Evolutionary conservation across 1,139 yeast species (phyloP).

Genomic region (Casaregolazyma lundiana): DNA sequence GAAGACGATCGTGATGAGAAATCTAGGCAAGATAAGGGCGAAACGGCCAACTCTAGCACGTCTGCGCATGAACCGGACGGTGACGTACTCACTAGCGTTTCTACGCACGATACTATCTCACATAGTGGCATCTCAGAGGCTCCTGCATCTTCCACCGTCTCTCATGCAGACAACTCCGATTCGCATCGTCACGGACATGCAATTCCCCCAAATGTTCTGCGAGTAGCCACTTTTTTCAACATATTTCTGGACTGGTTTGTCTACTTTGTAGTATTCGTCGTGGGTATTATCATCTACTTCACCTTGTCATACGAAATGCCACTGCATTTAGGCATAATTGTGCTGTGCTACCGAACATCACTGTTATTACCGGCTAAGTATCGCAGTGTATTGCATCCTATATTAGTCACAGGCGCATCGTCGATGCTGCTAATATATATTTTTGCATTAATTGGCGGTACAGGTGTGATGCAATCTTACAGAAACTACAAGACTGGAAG

Average conservation of each 20-base stretch:
- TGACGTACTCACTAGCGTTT: no score
- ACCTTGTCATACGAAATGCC: conserved; percentile 53
- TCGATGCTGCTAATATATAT: conserved; percentile 61
- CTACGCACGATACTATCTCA: no score
- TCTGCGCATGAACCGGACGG: no score
- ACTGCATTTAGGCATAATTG: conserved; percentile 57
- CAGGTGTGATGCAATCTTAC: conserved; percentile 49
- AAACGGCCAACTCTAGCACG: no score
- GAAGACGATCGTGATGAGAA: no score
- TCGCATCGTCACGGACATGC: no score
- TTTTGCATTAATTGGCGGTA: conserved; percentile 44
- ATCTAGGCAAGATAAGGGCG: no score
- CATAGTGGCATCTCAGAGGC: no score
- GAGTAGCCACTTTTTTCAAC: conserved; percentile 40
- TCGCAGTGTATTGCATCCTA: conserved; percentile 62
- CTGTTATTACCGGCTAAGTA: conserved; percentile 46
- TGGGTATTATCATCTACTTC: conserved; percentile 43
- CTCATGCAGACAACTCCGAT: no score
- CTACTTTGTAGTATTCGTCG: conserved; percentile 43
- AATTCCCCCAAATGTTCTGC: not conserved
- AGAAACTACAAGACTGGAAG: conserved; percentile 63
- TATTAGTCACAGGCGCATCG: conserved; percentile 57
- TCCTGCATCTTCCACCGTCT: no score
- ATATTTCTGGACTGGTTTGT: conserved; percentile 54
- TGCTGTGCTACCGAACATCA: conserved; percentile 52